Base-by-base conservation (phyloP, 208 protist species). In the Crithidia fasciculata region DNA sequence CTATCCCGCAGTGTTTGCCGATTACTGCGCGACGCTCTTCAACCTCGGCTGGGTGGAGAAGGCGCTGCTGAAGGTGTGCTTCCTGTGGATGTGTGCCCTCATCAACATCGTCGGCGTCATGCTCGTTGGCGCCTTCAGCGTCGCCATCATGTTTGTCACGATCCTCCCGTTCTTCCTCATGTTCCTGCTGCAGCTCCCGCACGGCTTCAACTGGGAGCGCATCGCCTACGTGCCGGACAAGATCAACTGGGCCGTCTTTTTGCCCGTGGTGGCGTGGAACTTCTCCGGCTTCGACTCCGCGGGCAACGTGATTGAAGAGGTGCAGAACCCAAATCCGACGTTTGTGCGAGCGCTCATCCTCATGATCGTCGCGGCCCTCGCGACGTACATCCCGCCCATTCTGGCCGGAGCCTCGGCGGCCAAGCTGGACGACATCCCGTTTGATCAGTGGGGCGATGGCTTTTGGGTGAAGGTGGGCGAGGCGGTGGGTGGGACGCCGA, bases 211-310 rank as follows among this genome's bases (percentile, higher is more conserved):
- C 64, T 92, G 86, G 82, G 78, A 91, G 47, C 82, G 92, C 47
- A 92, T 93, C 43, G 59, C 68, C 19, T 92, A 88, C 64, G 66
- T 94, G 5, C 92, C 92, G 8, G 78, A 87, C 2, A 66, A 72
- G 41, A 83, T 96, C 66, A 86, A 96, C 83, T 96, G 92, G 90
- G 70, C 85, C 36, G 76, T 93, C 15, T 96, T 96, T 71, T 80
- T 96, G 28, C 92, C 92, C 3, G 90, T 96, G 18, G 84, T 95
- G 18, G 85, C 89, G 49, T 96, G 92, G 90, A 96, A 96, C 85
- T 96, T 96, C 76, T 95, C 90, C 36, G 92, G 92, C 62, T 96
- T 96, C 79, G 92, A 96, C 69, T 91, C 86, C 13, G 92, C 90
- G 16, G 92, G 92, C 44, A 94, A 96, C 79, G 90, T 96, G 9